Evolutionary conservation across 2,329 filamentous ascomycete genomes (phyloP), one percentile per base, ranked within the genome.

Genomic region (Nemania serpens): DNA sequence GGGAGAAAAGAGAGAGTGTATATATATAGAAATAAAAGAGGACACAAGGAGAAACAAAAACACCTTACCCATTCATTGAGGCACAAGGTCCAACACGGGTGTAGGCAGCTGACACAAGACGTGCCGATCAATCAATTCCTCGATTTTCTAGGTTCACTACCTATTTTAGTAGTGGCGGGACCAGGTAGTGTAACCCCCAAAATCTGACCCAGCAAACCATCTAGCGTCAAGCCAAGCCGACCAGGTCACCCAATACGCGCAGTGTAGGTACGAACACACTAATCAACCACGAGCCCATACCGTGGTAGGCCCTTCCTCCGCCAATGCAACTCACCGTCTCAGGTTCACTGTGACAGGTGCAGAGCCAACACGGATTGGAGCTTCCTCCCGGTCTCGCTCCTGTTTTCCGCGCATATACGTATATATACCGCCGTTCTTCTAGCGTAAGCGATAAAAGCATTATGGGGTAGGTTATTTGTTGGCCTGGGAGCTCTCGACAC

Each of bases 191-290:
- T 50, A 15, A 49, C 43, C 18, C 59, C 61, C 61, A 62, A 66
- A 70, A 65, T 65, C 65, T 53, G 63, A 67, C 64, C 66, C 68
- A 68, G 63, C 61, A 66, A 62, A 55, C 64, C 50, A 58, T 63
- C 59, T 68, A 69, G 65, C 62, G 62, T 45, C 51, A 55, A 64
- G 59, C 65, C 62, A 64, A 62, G 60, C 55, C 64, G 65, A 66
- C 67, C 62, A 67, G 61, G 64, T 65, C 55, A 59, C 61, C 66
- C 61, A 62, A 37, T 61, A 56, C 58, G 55, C 62, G 43, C 64
- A 64, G 53, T 5, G 36, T 12, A n/a, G 15, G 36, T 29, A 29
- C 25, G 7, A 29, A 4, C 25, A 29, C 25, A 7, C 4, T 29
- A 3, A 29, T 29, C 25, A 29, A 29, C 25, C 25, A 29, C 7